Base-by-base conservation (phyloP, 108 stramenopile genomes). In the Licmophora abbreviata region DNA sequence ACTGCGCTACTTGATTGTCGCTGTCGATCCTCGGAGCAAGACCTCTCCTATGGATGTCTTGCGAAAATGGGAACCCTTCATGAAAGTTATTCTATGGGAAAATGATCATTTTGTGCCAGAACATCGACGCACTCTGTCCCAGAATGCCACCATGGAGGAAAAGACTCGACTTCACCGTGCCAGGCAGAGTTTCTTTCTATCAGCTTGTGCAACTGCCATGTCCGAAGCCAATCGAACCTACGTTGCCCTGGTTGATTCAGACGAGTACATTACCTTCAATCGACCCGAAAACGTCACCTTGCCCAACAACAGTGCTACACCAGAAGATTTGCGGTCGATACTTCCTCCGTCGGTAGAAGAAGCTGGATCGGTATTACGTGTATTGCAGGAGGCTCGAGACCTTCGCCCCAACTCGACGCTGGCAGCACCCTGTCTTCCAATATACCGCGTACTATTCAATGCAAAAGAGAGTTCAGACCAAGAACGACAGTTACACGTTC, bases 1-100 rank as follows among this genome's bases (percentile, higher is more conserved):
- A 5, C 50, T 85, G 5, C 59, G 76, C 0, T 64, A 77, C 38
- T 28, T 85, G 8, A 65, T 75, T 46, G 74, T 85, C 28, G 68
- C 74, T 1, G 71, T 85, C 27, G 83, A 85, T 61, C 83, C 83
- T 1, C 32, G 32, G 15, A 54, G 51, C 23, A 30, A 48, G 15
- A 51, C 55, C n/a, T 55, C 46, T 14, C 72, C 72, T 12, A 31
- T 35, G 5, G 31, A 46, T 2, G 55, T 69, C 29, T 29, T 66
- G 14, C 18, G 58, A 18, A 30, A 44, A 32, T 76, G 74, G 74
- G 6, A 56, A n/a, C n/a, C n/a, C n/a, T n/a, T n/a, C n/a, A n/a
- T n/a, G n/a, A n/a, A n/a, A n/a, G n/a, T n/a, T n/a, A n/a, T n/a
- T n/a, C n/a, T n/a, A n/a, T n/a, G n/a, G n/a, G n/a, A n/a, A n/a